Evolutionary conservation across 768 basidiomycete species (phyloP).

Genomic region (Leccinellum rugosiceps): DNA sequence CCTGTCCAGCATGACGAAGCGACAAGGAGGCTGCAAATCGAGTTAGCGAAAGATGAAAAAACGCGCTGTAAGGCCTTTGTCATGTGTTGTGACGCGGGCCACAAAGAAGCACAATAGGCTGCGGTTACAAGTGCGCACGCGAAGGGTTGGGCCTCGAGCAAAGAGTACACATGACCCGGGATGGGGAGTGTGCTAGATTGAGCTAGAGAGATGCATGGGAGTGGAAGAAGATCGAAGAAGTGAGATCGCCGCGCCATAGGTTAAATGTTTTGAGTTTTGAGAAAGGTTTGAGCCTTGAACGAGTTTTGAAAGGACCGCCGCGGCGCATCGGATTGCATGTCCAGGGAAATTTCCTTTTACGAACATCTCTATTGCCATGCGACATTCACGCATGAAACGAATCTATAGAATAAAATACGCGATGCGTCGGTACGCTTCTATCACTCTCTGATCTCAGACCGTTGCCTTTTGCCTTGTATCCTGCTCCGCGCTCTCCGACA

Average conservation of each 20-base stretch:
- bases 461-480: constrained; percentile 51
- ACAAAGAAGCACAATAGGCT: constrained; percentile 28
- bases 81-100: constrained; percentile 21
- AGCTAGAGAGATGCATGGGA: constrained; percentile 13
- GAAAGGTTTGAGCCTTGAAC: background rate
- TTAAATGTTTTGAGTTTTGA: constrained; percentile 21
- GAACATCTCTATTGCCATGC: constrained; percentile 12
- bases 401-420: constrained; percentile 11
- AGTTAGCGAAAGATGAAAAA: constrained; percentile 28
- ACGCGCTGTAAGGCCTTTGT: constrained; percentile 27
- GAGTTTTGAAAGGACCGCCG: too few species aligned
- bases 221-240: constrained; percentile 21
- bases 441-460: constrained; percentile 28
- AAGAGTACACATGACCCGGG: constrained; percentile 15
- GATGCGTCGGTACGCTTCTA: constrained; percentile 31
- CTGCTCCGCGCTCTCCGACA: constrained; percentile 41
- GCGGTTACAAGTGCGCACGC: constrained; percentile 2
- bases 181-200: constrained; percentile 8
- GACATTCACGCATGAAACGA: constrained; percentile 15
- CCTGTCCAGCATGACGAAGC: constrained; percentile 8
- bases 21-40: constrained; percentile 15
- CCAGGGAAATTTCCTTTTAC: constrained; percentile 14
- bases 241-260: constrained; percentile 29
- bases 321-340: constrained; percentile 11
- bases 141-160: constrained; percentile 8